Evolutionary conservation across 1,284 basidiomycete genomes (phyloP).

Genomic region (Vanrija sp.): DNA sequence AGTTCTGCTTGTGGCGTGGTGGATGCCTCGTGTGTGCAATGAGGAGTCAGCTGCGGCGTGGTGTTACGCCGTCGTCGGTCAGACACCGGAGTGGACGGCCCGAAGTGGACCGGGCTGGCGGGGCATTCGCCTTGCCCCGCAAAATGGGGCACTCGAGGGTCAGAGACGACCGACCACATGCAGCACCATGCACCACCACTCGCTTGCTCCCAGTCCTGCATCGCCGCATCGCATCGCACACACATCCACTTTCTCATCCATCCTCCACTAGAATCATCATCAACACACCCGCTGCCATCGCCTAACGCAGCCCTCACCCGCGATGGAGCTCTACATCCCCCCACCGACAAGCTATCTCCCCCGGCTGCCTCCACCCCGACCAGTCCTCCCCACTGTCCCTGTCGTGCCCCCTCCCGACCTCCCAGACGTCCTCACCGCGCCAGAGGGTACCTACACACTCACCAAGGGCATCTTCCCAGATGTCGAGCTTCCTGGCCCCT

Average conservation of each 20-base stretch:
- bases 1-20: too few species aligned
- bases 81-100: too few species aligned
- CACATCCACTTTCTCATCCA: neutral
- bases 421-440: slow-evolving; percentile 37
- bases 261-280: neutral
- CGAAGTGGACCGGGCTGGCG: too few species aligned
- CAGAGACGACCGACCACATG: neutral
- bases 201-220: neutral
- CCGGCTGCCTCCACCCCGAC: slow-evolving; percentile 32
- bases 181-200: neutral
- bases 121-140: too few species aligned
- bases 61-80: too few species aligned
- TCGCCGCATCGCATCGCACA: neutral
- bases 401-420: slow-evolving; percentile 35
- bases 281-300: neutral
- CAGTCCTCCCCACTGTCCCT: slow-evolving; percentile 36
- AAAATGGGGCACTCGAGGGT: neutral
- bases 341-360: slow-evolving; percentile 30
- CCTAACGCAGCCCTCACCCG: neutral
- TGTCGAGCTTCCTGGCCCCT: slow-evolving; percentile 33
- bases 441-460: slow-evolving; percentile 41
- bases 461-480: slow-evolving; percentile 33
- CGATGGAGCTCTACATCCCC: slow-evolving; percentile 41
- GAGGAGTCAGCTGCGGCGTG: too few species aligned
- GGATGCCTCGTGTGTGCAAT: too few species aligned